Evolutionary conservation across 805 yeast species (phyloP), one percentile per base, ranked within the genome.

Genomic region (Candida coquimbonensis): DNA sequence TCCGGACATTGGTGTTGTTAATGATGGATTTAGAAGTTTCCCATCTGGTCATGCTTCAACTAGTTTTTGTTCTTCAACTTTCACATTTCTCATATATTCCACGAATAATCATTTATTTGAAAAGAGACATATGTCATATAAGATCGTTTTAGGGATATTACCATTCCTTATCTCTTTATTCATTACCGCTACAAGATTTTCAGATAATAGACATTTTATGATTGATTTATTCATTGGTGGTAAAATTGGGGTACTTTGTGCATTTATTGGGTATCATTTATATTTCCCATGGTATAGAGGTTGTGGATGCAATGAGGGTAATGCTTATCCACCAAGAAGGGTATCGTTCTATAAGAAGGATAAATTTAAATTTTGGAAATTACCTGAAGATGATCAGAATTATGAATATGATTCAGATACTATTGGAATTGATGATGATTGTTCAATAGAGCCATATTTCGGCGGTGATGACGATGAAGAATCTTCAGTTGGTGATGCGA

Each of bases 31-130:
- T 54, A 66, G 80, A 51, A 73, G 79, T 26, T 76, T 80, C 40
- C 83, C 83, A 2, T 74, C 79, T 41, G 83, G 81, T 1, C 83
- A 78, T 54, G 68, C 81, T 0, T 65, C 78, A 9, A 65, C 76
- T 7, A 63, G 75, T 21, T 77, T 77, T 53, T 67, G 80, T 1
- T 72, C 80, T 1, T 64, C 70, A 48, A 64, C 68, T 1, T 56
- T 67, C 17, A 57, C 66, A 27, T 55, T 64, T 21, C 59, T 71
- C 21, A 63, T 67, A 50, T 46, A 63, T 11, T 53, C 67, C 6
- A 67, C 68, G 0, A 64, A 63, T 44, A 49, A 65, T 35, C 64
- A 63, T 43, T 53, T 67, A 3, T 66, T 67, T 50, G 72, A 67
- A 46, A 58, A 59, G 8, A 54, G 70, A 37, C 68, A 69, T 1